A percentile compares a stretch with the other conserved stretches of the same genome.
These are phyloP conservation scores for Heliosperma pusillum DNA, from an alignment of 148 eudicot genomes.

Conservation along the genomic window DNA sequence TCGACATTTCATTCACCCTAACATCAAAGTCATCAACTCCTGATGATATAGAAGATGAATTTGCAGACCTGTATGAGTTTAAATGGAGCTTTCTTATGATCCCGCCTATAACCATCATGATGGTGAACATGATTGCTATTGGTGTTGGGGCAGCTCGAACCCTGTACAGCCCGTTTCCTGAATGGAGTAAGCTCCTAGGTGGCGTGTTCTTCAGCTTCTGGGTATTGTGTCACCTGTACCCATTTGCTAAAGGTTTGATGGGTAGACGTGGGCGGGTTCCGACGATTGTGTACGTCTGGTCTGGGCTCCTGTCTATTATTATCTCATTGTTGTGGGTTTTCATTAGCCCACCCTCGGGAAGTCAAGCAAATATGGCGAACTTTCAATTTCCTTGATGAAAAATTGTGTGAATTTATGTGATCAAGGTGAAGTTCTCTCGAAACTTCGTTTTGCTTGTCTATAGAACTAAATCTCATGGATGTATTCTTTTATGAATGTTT, in stretches of 20 bases:
- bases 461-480: background rate
- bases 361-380: constrained; percentile 30
- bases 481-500: too few species aligned
- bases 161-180: constrained; percentile 84
- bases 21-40: constrained; percentile 73
- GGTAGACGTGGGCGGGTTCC: constrained; percentile 83
- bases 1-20: constrained; percentile 88
- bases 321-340: constrained; percentile 74
- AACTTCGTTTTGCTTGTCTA: background rate
- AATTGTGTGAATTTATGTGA: too few species aligned
- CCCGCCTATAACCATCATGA: constrained; percentile 84
- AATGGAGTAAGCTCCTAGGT: constrained; percentile 95
- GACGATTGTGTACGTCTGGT: constrained; percentile 82
- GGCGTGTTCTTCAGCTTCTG: constrained; percentile 97
- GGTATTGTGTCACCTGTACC: constrained; percentile 91
- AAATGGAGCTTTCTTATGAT: constrained; percentile 75
- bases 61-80: constrained; percentile 79
- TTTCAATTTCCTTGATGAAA: constrained; percentile 51
- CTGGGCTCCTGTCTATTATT: constrained; percentile 67
- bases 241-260: constrained; percentile 94
- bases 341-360: constrained; percentile 76
- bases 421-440: too few species aligned
- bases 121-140: constrained; percentile 75
- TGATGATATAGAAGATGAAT: constrained; percentile 84
- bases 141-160: constrained; percentile 77